phyloP scores from a whole-genome alignment of 441 rosid genomes.

The Gossypium laxum region DNA sequence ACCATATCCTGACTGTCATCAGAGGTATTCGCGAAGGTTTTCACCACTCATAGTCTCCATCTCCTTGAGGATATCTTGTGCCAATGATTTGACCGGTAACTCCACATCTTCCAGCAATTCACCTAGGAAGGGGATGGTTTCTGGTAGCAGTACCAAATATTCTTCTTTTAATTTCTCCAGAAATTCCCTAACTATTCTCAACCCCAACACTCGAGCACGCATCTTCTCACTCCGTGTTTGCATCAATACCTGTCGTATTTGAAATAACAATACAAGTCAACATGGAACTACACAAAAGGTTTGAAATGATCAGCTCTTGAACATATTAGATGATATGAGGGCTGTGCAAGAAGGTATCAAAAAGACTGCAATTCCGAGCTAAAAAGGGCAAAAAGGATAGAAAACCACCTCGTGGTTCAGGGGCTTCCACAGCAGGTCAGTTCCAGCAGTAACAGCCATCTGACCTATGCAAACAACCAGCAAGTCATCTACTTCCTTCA shows the following conservation, averaged over 20 bases:
- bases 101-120: constrained; percentile 85
- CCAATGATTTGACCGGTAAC: constrained; percentile 63
- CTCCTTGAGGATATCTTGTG: constrained; percentile 76
- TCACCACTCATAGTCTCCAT: constrained; percentile 93
- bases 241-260: constrained; percentile 57
- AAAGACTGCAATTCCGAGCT: neutral
- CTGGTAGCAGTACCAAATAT: constrained; percentile 64
- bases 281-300: neutral
- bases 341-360: neutral
- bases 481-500: constrained; percentile 62
- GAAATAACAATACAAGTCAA: neutral
- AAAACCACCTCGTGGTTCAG: constrained; percentile 78
- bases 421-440: constrained; percentile 89
- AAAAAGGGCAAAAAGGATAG: neutral
- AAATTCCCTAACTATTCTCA: constrained; percentile 65
- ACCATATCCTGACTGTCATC: constrained; percentile 8
- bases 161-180: constrained; percentile 81
- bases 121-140: constrained; percentile 83
- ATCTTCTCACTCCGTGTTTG: constrained; percentile 81
- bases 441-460: constrained; percentile 84
- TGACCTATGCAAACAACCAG: constrained; percentile 78
- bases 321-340: neutral
- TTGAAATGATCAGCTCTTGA: neutral
- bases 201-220: constrained; percentile 59
- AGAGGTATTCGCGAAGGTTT: constrained; percentile 60